Conservation (phyloP, 805 yeast species). For the Brettanomyces naardenensis region DNA sequence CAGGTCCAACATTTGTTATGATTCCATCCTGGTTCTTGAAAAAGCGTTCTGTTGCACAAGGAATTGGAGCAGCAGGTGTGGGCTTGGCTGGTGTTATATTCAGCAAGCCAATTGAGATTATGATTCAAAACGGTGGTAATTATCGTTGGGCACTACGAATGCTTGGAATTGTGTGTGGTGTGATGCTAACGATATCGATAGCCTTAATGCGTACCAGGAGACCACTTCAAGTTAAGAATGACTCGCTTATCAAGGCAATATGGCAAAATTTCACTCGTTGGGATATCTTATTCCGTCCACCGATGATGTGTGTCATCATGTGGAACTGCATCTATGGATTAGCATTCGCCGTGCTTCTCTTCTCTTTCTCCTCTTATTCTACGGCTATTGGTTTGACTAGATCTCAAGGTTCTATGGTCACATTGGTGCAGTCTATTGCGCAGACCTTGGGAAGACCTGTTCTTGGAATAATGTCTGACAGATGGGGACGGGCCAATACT, state of each 20-base stretch:
- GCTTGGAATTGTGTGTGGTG: slow-evolving; percentile 27
- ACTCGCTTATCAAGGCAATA: slow-evolving; percentile 14
- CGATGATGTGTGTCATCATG: slow-evolving; percentile 18
- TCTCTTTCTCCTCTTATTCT: slow-evolving; percentile 42
- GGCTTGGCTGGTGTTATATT: slow-evolving; percentile 47
- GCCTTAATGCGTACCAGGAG: slow-evolving; percentile 18
- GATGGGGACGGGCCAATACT: slow-evolving; percentile 39
- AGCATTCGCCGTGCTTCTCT: slow-evolving; percentile 31
- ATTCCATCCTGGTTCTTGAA: slow-evolving; percentile 45
- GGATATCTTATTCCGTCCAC: slow-evolving; percentile 11
- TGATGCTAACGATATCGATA: slow-evolving; percentile 14
- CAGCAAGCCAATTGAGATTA: slow-evolving; percentile 32
- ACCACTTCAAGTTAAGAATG: slow-evolving; percentile 12
- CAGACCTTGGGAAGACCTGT: slow-evolving; percentile 45
- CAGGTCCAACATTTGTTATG: slow-evolving; percentile 27
- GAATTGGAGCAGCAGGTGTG: slow-evolving; percentile 41
- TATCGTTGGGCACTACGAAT: slow-evolving; percentile 41
- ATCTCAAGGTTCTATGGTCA: slow-evolving; percentile 39
- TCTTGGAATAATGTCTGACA: slow-evolving; percentile 40
- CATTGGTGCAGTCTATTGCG: slow-evolving; percentile 38
- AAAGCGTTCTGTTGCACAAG: slow-evolving; percentile 38
- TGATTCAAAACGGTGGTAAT: slow-evolving; percentile 33
- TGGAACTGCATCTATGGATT: slow-evolving; percentile 22
- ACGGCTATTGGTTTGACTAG: slow-evolving; percentile 38
- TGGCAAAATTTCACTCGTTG: slow-evolving; percentile 9